Evolutionary conservation across 2,329 filamentous ascomycete species (phyloP).

Genomic region (Colletotrichum spaethianum): DNA sequence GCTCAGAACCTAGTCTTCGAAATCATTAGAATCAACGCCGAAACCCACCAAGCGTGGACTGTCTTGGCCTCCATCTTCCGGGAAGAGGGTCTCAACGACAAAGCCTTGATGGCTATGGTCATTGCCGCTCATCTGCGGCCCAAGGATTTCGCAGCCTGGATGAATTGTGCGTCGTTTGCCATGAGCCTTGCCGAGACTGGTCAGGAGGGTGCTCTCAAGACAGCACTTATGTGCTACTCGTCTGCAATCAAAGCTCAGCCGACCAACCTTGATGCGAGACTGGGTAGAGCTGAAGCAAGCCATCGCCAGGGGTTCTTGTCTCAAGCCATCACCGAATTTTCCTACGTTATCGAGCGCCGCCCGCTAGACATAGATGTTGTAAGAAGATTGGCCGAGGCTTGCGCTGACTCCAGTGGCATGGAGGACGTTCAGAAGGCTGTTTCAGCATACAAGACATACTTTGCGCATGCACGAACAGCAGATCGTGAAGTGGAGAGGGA

Average conservation of each 20-base stretch:
- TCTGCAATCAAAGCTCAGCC: constrained; percentile 71
- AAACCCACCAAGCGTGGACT: constrained; percentile 76
- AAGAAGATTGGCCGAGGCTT: constrained; percentile 70
- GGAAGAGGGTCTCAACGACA: constrained; percentile 70
- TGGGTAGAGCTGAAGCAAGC: constrained; percentile 71
- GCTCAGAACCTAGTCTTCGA: constrained; percentile 73
- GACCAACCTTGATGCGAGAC: constrained; percentile 69
- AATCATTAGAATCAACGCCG: constrained; percentile 77
- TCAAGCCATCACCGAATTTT: constrained; percentile 70
- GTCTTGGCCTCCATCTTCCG: constrained; percentile 73
- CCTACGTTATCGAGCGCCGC: constrained; percentile 64
- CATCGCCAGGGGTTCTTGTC: constrained; percentile 68
- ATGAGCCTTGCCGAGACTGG: constrained; percentile 63
- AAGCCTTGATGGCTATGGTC: constrained; percentile 72
- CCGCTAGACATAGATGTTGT: constrained; percentile 69
- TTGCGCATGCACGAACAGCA: constrained; percentile 57
- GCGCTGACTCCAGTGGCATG: constrained; percentile 65
- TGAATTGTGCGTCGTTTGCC: constrained; percentile 71
- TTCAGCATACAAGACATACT: constrained; percentile 63
- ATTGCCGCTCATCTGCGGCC: constrained; percentile 75
- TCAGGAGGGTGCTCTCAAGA: constrained; percentile 65
- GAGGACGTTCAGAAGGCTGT: constrained; percentile 59
- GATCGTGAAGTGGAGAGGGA: constrained; percentile 49
- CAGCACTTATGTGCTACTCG: constrained; percentile 72
- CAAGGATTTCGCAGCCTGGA: constrained; percentile 72